Evolutionary conservation across 306 rosid genomes (phyloP).

Genomic region (Dryas drummondii): DNA sequence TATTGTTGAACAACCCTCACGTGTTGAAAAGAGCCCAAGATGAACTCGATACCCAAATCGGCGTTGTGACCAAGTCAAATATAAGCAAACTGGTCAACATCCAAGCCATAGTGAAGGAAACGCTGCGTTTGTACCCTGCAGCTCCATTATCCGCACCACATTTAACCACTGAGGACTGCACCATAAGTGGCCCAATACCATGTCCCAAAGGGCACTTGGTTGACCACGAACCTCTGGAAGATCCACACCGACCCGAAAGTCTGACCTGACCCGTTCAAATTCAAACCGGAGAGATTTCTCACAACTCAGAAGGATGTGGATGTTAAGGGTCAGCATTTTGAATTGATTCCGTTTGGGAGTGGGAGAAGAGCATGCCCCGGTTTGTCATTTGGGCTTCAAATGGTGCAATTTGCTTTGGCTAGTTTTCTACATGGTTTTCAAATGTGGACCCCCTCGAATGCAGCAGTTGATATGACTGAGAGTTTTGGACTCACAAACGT

Average conservation of each 20-base stretch:
- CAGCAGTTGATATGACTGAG: slow-evolving; percentile 33
- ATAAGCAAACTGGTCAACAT: slow-evolving; percentile 31
- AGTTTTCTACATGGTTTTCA: slow-evolving; percentile 34
- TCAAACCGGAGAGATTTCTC: slow-evolving; percentile 43
- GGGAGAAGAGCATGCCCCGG: slow-evolving; percentile 49
- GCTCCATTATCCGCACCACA: slow-evolving; percentile 35
- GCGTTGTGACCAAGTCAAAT: slow-evolving; percentile 22
- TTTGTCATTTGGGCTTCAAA: slow-evolving; percentile 15
- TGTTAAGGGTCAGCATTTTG: slow-evolving; percentile 27
- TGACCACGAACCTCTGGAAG: slow-evolving; percentile 43
- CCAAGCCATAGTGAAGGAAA: slow-evolving; percentile 49
- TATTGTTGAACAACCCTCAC: slow-evolving; percentile 21
- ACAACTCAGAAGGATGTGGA: slow-evolving; percentile 26
- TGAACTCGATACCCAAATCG: slow-evolving; percentile 22
- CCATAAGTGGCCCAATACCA: slow-evolving; percentile 31
- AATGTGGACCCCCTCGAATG: background rate
- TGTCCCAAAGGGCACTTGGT: slow-evolving; percentile 40
- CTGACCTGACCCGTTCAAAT: slow-evolving; percentile 26
- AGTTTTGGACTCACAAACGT: slow-evolving; percentile 23
- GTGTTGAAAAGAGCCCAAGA: slow-evolving; percentile 12
- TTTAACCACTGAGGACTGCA: slow-evolving; percentile 39
- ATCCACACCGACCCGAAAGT: slow-evolving; percentile 34
- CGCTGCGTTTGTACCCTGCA: slow-evolving; percentile 45
- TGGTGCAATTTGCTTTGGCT: slow-evolving; percentile 22
- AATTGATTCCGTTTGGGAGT: slow-evolving; percentile 39